phyloP scores from a whole-genome alignment of 208 protist species.

The Histomonas meleagridis region DNA sequence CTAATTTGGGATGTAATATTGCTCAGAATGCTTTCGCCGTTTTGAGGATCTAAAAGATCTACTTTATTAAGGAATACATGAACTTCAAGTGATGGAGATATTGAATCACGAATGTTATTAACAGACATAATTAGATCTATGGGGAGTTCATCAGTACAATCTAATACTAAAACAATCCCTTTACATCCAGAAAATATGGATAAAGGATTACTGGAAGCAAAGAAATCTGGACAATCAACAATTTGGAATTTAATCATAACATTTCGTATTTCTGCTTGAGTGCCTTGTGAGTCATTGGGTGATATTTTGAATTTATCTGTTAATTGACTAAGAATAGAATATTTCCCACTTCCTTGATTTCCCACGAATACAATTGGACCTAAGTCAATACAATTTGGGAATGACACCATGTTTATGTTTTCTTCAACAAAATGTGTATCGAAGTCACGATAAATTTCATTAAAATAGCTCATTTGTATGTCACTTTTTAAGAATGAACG shows the following conservation, averaged over 20 bases:
- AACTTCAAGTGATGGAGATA: neutral
- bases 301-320: neutral
- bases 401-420: neutral
- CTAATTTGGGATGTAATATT: neutral
- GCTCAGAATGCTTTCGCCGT: neutral
- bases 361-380: constrained; percentile 17
- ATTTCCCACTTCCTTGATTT: neutral
- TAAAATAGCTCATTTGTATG: neutral
- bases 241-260: constrained; percentile 17
- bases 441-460: neutral
- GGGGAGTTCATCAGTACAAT: neutral
- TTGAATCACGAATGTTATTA: neutral
- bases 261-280: constrained; percentile 18
- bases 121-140: neutral
- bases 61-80: neutral
- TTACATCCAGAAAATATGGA: neutral
- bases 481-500: too few relatives aligned
- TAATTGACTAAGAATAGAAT: neutral
- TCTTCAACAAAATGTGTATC: constrained; percentile 6
- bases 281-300: neutral
- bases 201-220: neutral
- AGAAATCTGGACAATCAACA: neutral
- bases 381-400: neutral
- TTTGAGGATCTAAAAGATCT: neutral
- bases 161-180: neutral